phyloP scores from a whole-genome alignment of 176 grass and related monocot species.

The Oryza coarctata region DNA sequence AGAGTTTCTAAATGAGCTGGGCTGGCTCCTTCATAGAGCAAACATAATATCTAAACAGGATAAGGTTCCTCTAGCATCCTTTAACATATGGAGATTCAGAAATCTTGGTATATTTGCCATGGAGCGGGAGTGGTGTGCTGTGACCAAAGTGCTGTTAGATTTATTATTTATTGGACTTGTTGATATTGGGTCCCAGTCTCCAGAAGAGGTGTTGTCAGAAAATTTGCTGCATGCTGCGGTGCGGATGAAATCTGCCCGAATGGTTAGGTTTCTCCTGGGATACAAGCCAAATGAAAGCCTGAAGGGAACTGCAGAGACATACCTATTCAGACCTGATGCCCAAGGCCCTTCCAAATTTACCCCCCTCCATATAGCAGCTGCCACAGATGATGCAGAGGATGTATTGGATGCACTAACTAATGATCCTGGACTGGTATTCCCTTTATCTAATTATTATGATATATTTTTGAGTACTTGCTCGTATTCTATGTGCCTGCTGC shows the following conservation, averaged over 20 bases:
- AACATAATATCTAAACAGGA: slow-evolving; percentile 45
- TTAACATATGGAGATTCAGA: slow-evolving; percentile 64
- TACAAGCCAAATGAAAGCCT: slow-evolving; percentile 45
- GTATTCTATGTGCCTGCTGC: neutral
- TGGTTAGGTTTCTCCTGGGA: slow-evolving; percentile 74
- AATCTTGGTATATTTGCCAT: slow-evolving; percentile 77
- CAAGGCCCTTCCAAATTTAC: slow-evolving; percentile 65
- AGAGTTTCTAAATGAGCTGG: slow-evolving; percentile 86
- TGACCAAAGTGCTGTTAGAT: slow-evolving; percentile 76
- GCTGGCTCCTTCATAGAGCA: slow-evolving; percentile 85
- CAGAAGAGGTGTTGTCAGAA: slow-evolving; percentile 67
- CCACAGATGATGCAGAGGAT: slow-evolving; percentile 58
- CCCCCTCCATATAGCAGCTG: slow-evolving; percentile 89
- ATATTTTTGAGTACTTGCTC: slow-evolving; percentile 14
- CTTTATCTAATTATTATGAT: slow-evolving; percentile 29
- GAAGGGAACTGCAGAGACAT: slow-evolving; percentile 44
- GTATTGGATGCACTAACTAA: slow-evolving; percentile 80
- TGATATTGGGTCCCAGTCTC: slow-evolving; percentile 65
- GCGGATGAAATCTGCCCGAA: slow-evolving; percentile 55
- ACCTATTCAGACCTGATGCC: slow-evolving; percentile 84
- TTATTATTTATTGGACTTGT: slow-evolving; percentile 79
- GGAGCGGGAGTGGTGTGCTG: slow-evolving; percentile 78
- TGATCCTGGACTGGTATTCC: slow-evolving; percentile 86
- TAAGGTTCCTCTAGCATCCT: slow-evolving; percentile 24
- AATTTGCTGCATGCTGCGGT: slow-evolving; percentile 75